Conservation (phyloP, 352 stramenopile genomes). For the Phytopythium chamaehyphon region DNA sequence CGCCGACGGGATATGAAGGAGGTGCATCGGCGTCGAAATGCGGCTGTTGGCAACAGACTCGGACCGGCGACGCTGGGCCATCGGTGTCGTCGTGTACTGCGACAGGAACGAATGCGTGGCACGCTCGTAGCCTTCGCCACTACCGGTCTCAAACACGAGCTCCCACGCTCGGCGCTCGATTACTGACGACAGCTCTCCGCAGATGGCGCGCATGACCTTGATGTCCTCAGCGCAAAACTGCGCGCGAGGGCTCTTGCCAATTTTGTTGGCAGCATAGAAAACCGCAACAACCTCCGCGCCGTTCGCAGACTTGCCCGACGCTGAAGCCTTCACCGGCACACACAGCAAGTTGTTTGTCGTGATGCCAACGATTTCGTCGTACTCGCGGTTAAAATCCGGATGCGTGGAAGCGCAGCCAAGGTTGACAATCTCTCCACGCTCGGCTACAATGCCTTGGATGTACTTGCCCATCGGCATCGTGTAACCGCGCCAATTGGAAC, state of each 20-base stretch:
- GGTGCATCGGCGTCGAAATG: constrained; percentile 8
- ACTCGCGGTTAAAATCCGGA: constrained; percentile 60
- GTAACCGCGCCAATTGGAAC: constrained; percentile 67
- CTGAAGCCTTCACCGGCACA: constrained; percentile 56
- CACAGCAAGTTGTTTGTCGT: constrained; percentile 65
- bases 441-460: constrained; percentile 64
- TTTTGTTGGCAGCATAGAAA: constrained; percentile 82
- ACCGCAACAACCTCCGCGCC: constrained; percentile 64
- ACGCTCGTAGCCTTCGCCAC: constrained; percentile 36
- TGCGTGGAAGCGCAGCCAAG: constrained; percentile 43
- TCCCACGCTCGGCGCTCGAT: constrained; percentile 71
- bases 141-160: constrained; percentile 59
- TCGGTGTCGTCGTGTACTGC: constrained; percentile 65
- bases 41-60: constrained; percentile 14
- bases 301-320: constrained; percentile 20
- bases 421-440: constrained; percentile 50
- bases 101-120: constrained; percentile 70
- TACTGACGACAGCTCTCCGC: constrained; percentile 50
- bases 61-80: constrained; percentile 19
- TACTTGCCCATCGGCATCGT: constrained; percentile 60
- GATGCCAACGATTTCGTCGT: constrained; percentile 58
- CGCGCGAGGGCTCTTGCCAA: constrained; percentile 22
- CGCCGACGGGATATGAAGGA: constrained; percentile 2
- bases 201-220: constrained; percentile 64
- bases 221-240: constrained; percentile 63